A percentile compares a stretch with the other conserved stretches of the same genome.
Conservation (phyloP, 2,329 filamentous ascomycete genomes). For the Colletotrichum orchidophilum region DNA sequence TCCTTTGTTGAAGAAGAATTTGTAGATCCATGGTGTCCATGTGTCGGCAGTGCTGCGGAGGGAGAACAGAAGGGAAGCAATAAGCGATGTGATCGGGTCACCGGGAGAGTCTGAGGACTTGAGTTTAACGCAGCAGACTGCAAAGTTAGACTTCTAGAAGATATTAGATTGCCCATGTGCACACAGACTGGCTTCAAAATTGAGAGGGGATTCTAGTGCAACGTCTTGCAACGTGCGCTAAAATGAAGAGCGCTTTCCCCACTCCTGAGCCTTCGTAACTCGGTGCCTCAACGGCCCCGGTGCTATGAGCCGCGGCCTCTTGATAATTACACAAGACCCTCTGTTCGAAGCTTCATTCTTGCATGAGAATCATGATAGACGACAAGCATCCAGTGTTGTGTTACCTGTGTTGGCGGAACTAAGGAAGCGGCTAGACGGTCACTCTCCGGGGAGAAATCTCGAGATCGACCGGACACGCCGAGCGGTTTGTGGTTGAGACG, state of each 20-base stretch:
- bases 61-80: constrained; percentile 10
- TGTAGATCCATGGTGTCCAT: constrained; percentile 25
- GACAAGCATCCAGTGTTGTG: not conserved
- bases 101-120: not conserved
- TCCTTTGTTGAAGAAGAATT: constrained; percentile 22
- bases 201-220: constrained; percentile 8
- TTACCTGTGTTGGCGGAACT: not conserved
- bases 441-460: not conserved
- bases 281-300: no score
- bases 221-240: not conserved
- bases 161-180: constrained; percentile 26
- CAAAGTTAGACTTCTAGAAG: not conserved
- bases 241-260: no score
- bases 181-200: constrained; percentile 39
- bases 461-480: not conserved
- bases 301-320: no score
- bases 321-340: no score
- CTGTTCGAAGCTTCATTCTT: no score
- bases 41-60: constrained; percentile 16
- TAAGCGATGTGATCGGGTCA: not conserved
- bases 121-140: not conserved
- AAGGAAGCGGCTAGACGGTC: not conserved
- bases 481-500: not conserved
- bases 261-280: no score
- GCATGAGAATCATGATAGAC: not conserved